These are phyloP conservation scores for Mortierella sp. DNA, from an alignment of 371 early-diverging fungal species.

Conservation along the genomic window DNA sequence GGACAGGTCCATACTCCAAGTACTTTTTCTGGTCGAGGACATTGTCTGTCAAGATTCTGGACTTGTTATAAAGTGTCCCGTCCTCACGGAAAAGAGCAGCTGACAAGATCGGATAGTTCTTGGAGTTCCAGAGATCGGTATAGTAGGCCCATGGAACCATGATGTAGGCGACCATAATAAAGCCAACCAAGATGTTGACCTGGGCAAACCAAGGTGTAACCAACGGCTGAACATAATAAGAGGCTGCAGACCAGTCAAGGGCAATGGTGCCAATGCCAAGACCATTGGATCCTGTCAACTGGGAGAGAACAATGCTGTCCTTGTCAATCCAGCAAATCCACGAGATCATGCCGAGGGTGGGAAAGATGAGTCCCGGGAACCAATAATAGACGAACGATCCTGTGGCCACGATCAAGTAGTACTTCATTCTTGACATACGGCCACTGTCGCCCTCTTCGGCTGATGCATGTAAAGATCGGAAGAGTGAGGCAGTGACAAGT, in stretches of 20 bases:
- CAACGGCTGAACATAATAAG: constrained; percentile 12
- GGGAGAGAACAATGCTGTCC: constrained; percentile 65
- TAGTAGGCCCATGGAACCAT: constrained; percentile 36
- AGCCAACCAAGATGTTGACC: constrained; percentile 37
- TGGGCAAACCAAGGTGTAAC: constrained; percentile 46
- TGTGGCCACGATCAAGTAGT: constrained; percentile 69
- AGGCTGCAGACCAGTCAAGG: constrained; percentile 36
- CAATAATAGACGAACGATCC: constrained; percentile 59
- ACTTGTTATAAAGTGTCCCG: constrained; percentile 12
- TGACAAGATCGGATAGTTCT: constrained; percentile 26
- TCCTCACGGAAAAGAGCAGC: constrained; percentile 13
- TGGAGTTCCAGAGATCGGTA: constrained; percentile 34
- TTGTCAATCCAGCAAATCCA: constrained; percentile 69
- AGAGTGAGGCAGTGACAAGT: constrained; percentile 77
- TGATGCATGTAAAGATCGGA: constrained; percentile 71
- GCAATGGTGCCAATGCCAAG: constrained; percentile 34
- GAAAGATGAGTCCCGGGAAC: constrained; percentile 64
- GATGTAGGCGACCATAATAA: constrained; percentile 28
- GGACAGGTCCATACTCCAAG: constrained; percentile 62
- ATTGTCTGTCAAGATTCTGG: constrained; percentile 21
- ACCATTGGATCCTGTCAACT: constrained; percentile 57
- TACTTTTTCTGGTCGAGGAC: constrained; percentile 59
- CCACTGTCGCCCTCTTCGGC: constrained; percentile 48
- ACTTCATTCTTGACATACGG: constrained; percentile 59
- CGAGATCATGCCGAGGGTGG: constrained; percentile 61